Percentiles rank a stretch among this genome's conserved stretches.
These are phyloP conservation scores for Didymella pinodella DNA, from an alignment of 2,329 filamentous ascomycete genomes.

Conservation along the genomic window DNA sequence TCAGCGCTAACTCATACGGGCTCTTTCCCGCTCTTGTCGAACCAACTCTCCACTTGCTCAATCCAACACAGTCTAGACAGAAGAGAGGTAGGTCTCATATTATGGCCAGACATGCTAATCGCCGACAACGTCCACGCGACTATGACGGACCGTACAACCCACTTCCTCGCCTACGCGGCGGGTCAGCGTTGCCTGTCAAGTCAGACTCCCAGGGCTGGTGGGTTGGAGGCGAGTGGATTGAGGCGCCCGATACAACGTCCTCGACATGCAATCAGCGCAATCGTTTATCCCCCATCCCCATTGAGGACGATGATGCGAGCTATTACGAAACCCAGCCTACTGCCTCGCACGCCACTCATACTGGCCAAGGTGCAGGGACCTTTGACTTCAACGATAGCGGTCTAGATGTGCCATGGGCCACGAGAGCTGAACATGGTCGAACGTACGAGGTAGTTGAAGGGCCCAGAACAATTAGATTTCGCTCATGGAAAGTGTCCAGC, in stretches of 20 bases:
- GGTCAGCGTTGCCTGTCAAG: neutral
- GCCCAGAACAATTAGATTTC: neutral
- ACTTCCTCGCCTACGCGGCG: constrained; percentile 4
- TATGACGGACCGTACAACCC: neutral
- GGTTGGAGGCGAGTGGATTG: constrained; percentile 10
- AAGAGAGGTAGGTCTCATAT: neutral
- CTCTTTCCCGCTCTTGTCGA: neutral
- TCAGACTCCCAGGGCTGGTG: constrained; percentile 4
- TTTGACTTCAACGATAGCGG: constrained; percentile 31
- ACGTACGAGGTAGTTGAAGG: constrained; percentile 7
- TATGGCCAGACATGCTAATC: neutral
- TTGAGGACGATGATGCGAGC: neutral
- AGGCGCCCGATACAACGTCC: neutral
- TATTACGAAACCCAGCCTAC: constrained; percentile 15
- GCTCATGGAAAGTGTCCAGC: constrained; percentile 7
- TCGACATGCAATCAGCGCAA: neutral
- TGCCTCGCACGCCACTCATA: neutral
- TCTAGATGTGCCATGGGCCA: constrained; percentile 25
- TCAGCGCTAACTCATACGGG: neutral
- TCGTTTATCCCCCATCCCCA: neutral
- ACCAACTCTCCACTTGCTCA: neutral
- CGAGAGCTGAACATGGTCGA: neutral
- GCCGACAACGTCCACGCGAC: neutral
- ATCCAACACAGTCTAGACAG: neutral
- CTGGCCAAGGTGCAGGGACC: neutral